Evolutionary conservation across 164 flowering plant species (phyloP), one percentile per base, ranked within the genome.

Genomic region (grape (Vitis vinifera)): DNA sequence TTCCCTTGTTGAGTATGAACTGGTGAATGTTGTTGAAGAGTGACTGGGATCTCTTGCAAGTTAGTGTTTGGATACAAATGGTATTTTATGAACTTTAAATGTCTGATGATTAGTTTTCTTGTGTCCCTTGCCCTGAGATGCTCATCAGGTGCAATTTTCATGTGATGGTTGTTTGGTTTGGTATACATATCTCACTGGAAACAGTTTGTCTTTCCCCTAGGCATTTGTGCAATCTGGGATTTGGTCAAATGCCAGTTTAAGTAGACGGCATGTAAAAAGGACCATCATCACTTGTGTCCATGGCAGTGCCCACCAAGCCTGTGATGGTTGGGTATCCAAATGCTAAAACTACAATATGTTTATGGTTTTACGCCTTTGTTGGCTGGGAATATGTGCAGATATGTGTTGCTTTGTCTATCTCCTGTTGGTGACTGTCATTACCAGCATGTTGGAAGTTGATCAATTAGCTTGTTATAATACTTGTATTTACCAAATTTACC

Each of bases 1-100:
- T 19, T 76, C 79, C 7, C 71, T 71, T 48, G 72, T 76, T 19
- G 79, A 76, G 64, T 76, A 76, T 62, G 79, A 76, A 60, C 56
- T 75, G 51, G 78, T 75, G 55, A 75, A 61, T 48, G 71, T 75
- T 3, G 52, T n/a, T 60, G 73, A 66, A 61, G 77, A 74, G 59
- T 74, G 70, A 65, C 55, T 16, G 3, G 50, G 14, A 53, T 53
- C 16, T 53, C 56, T 53, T 53, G 56, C 13, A 53, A 53, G 56
- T 12, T 13, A 53, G 56, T n/a, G n/a, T 12, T 53, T 53, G 4
- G 56, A 53, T 53, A 53, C n/a, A 13, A 5, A 37, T 11, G n/a
- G n/a, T 13, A n/a, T 1, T 13, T 11, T 53, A 53, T 53, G 56
- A 53, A 53, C 15, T 53, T 53, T 13, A 53, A 53, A 13, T 14